These are phyloP conservation scores for Metschnikowia koreensis DNA, from an alignment of 805 yeast genomes.

Conservation along the genomic window DNA sequence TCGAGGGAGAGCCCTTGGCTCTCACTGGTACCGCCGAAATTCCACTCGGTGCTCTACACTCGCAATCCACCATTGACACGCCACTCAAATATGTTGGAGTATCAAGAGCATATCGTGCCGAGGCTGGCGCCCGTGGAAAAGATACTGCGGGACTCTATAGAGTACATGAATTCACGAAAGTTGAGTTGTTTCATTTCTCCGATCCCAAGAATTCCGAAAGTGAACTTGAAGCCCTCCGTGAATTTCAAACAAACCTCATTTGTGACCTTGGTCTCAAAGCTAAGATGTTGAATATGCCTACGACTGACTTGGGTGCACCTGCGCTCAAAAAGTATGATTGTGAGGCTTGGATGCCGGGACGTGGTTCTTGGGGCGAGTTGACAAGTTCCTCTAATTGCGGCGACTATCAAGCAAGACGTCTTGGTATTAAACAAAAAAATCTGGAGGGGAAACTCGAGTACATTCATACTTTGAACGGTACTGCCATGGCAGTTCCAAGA, in stretches of 20 bases:
- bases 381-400: slow-evolving; percentile 90
- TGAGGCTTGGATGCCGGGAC: slow-evolving; percentile 98
- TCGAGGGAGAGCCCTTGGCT: slow-evolving; percentile 55
- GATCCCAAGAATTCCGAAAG: slow-evolving; percentile 42
- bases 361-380: slow-evolving; percentile 89
- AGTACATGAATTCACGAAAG: slow-evolving; percentile 95
- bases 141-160: slow-evolving; percentile 91
- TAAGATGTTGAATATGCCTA: slow-evolving; percentile 83
- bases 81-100: slow-evolving; percentile 73
- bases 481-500: slow-evolving; percentile 94
- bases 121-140: slow-evolving; percentile 94
- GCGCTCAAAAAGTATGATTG: slow-evolving; percentile 89
- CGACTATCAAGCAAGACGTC: slow-evolving; percentile 84
- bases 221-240: slow-evolving; percentile 59
- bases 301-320: slow-evolving; percentile 89
- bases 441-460: slow-evolving; percentile 39
- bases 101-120: slow-evolving; percentile 87
- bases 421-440: slow-evolving; percentile 59
- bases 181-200: slow-evolving; percentile 82
- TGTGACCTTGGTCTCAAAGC: slow-evolving; percentile 72
- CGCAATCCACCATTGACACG: slow-evolving; percentile 45
- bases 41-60: slow-evolving; percentile 78
- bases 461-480: slow-evolving; percentile 88
- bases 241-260: slow-evolving; percentile 65
- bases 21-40: slow-evolving; percentile 95